Base-by-base conservation (phyloP, 2,329 filamentous ascomycete genomes). In the Biscogniauxia marginata region DNA sequence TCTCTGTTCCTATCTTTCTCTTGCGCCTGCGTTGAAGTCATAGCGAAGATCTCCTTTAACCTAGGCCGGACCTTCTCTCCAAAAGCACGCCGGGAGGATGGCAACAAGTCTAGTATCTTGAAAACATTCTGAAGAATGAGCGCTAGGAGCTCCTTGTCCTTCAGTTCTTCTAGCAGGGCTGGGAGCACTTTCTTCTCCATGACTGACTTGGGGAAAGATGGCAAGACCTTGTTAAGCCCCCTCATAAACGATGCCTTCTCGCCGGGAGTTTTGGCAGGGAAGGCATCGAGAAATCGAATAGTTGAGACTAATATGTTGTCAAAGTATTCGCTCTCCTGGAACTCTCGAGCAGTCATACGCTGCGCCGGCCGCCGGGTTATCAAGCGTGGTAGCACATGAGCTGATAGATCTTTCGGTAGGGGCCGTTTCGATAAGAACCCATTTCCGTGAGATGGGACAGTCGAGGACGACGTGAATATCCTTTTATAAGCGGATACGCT, bases 241-340 rank as follows among this genome's bases (percentile, higher is more conserved):
- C 91, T 86, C 82, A 99, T 84, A 71, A 99, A 99, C 56, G 92
- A 88, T 6, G 88, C 83, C 71, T 99, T 99, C 69, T 99, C 95
- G 60, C 85, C 90, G 0, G 90, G 83, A 1, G 92, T 96, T 76
- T 99, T 99, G 30, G 91, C 90, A 0, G 95, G 93, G 57, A 99
- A 85, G 0, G 87, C 84, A 66, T 99, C 95, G 22, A 99, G 78
- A 69, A 99, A 99, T 11, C 95, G 90, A 60, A 99, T 96, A 0
- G 95, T 97, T 0, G 93, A 96, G 20, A 99, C 91, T 4, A 99
- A 80, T 47, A 98, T 90, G 67, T 98, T 99, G 74, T 99, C 92
- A 70, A 99, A 99, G 71, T 96, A 99, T 63, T 91, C 87, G 67
- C 92, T 96, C 72, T 97, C 86, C 70, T 99, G 95, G 65, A 99